A percentile compares a stretch with the other conserved stretches of the same genome.
phyloP scores from a whole-genome alignment of 1,139 yeast genomes.

The Yamadazyma kanchanaburiensis region DNA sequence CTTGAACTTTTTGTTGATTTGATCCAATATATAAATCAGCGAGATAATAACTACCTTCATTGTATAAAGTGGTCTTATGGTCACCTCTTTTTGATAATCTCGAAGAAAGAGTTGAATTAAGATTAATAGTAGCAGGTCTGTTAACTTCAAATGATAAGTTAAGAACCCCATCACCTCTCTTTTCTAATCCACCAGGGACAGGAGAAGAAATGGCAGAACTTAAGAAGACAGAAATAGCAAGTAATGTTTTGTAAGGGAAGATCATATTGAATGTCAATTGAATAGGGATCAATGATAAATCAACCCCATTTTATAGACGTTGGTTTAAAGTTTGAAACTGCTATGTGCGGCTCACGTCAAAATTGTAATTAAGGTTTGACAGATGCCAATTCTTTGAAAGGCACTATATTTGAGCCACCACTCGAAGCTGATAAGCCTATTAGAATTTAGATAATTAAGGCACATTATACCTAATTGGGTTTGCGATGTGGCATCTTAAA shows the following conservation, averaged over 20 bases:
- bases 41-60: conserved; percentile 40
- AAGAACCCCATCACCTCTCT: conserved; percentile 11
- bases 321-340: too few relatives aligned
- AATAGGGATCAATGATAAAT: too few relatives aligned
- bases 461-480: too few relatives aligned
- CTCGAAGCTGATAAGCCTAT: too few relatives aligned
- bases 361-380: too few relatives aligned
- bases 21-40: conserved; percentile 39
- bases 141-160: conserved; percentile 10
- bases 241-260: conserved; percentile 7
- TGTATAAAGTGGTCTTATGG: conserved; percentile 4
- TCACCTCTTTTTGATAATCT: conserved; percentile 1
- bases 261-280: conserved; percentile 1
- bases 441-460: too few relatives aligned
- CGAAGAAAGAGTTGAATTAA: background rate
- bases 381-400: too few relatives aligned
- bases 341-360: too few relatives aligned
- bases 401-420: too few relatives aligned
- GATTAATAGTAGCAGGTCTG: conserved; percentile 1
- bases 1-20: conserved; percentile 24
- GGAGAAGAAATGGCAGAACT: conserved; percentile 5
- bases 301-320: too few relatives aligned
- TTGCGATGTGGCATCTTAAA: too few relatives aligned
- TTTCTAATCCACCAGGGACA: conserved; percentile 10
- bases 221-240: conserved; percentile 9